Evolutionary conservation across 2,329 filamentous ascomycete genomes (phyloP).

Genomic region (Scytalidium lignicola): DNA sequence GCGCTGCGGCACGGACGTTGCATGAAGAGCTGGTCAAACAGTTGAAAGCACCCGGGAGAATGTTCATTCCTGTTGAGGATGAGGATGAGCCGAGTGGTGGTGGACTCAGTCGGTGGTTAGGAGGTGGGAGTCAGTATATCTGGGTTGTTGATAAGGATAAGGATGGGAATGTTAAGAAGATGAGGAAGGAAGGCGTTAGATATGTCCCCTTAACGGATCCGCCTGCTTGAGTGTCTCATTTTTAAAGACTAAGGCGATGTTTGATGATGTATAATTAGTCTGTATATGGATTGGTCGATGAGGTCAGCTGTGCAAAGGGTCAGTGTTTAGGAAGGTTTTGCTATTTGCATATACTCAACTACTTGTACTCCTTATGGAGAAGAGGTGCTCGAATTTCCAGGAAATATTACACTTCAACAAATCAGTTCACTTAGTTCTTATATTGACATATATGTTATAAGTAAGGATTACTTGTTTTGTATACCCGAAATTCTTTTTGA

Average conservation of each 20-base stretch:
- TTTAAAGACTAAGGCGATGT: neutral
- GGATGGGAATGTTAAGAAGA: slow-evolving; percentile 54
- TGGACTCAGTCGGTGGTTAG: slow-evolving; percentile 13
- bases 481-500: no score
- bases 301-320: no score
- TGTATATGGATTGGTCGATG: neutral
- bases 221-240: slow-evolving; percentile 30
- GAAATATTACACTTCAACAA: no score
- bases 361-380: no score
- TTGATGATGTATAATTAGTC: neutral
- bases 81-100: slow-evolving; percentile 25
- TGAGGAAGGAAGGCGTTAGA: slow-evolving; percentile 63
- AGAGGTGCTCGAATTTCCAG: no score
- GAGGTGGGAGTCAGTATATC: slow-evolving; percentile 54
- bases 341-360: no score
- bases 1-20: slow-evolving; percentile 72
- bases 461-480: no score
- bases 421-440: no score
- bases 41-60: slow-evolving; percentile 68
- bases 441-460: no score
- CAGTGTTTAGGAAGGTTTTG: no score
- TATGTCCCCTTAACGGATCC: slow-evolving; percentile 77
- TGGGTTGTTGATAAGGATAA: slow-evolving; percentile 70
- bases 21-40: slow-evolving; percentile 72
- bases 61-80: slow-evolving; percentile 74